A percentile compares a stretch with the other conserved stretches of the same genome.
Conservation (phyloP, 768 basidiomycete genomes). For the Pulveroboletus sp. region DNA sequence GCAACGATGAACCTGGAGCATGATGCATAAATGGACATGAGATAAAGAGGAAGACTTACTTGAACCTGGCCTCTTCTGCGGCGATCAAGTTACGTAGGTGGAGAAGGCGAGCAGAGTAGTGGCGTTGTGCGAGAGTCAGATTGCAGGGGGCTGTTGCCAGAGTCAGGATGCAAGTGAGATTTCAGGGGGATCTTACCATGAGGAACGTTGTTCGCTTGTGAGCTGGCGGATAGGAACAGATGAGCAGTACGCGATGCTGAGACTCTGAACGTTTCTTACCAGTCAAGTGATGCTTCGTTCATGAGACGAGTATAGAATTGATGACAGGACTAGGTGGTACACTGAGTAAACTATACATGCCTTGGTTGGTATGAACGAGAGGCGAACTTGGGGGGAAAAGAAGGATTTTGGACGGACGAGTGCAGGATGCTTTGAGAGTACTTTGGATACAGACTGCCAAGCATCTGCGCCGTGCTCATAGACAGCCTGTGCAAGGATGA, state of each 20-base stretch:
- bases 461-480: conserved; percentile 71
- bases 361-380: conserved; percentile 4
- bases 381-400: conserved; percentile 63
- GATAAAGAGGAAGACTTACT: conserved; percentile 37
- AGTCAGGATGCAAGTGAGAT: conserved; percentile 5
- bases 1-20: conserved; percentile 50
- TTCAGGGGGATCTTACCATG: conserved; percentile 41
- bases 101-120: conserved; percentile 62
- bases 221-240: conserved; percentile 25
- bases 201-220: conserved; percentile 46
- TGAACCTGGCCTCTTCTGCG: conserved; percentile 75
- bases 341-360: conserved; percentile 16
- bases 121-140: conserved; percentile 67
- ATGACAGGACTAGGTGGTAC: conserved; percentile 54
- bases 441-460: conserved; percentile 63
- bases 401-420: conserved; percentile 55
- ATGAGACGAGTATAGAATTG: conserved; percentile 63
- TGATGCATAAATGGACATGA: neutral
- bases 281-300: conserved; percentile 60
- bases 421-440: conserved; percentile 69
- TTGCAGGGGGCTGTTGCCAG: conserved; percentile 52
- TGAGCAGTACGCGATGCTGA: neutral
- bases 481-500: conserved; percentile 82
- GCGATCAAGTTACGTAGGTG: conserved; percentile 71
- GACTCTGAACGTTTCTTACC: conserved; percentile 37